phyloP scores from a whole-genome alignment of 73 alveolate genomes.

The Urostyla sp. region DNA sequence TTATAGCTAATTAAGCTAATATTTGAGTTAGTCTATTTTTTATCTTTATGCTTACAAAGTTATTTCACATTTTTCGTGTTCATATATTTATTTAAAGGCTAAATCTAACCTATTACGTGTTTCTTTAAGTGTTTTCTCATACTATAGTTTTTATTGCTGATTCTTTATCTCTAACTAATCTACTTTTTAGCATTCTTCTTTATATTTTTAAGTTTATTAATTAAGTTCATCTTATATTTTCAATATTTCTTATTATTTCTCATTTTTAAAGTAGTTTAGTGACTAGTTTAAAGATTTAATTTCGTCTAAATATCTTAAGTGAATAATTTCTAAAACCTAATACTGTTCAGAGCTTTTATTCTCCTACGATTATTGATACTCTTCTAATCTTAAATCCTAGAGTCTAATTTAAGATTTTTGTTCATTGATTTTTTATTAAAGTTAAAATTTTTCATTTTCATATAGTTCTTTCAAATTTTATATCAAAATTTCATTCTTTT shows the following conservation, averaged over 20 bases:
- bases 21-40: conserved; percentile 10
- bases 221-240: background rate
- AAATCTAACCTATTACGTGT: conserved; percentile 14
- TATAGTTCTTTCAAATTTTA: conserved; percentile 1
- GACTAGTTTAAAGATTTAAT: background rate
- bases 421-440: conserved; percentile 7
- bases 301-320: conserved; percentile 25
- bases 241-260: conserved; percentile 20
- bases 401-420: conserved; percentile 1
- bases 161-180: background rate
- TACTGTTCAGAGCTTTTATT: background rate
- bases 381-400: background rate
- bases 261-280: conserved; percentile 10
- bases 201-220: background rate
- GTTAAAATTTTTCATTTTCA: background rate
- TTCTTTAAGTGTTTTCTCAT: background rate
- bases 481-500: background rate
- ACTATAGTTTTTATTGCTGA: background rate
- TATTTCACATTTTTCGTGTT: conserved; percentile 42
- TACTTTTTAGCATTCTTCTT: background rate
- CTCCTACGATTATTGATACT: background rate
- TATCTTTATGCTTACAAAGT: conserved; percentile 12
- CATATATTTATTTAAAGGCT: background rate
- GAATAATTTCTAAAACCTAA: conserved; percentile 23
- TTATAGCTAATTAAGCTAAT: conserved; percentile 4